Evolutionary conservation across 257 asterid genomes (phyloP), one percentile per base, ranked within the genome.

Genomic region (Phtheirospermum japonicum): DNA sequence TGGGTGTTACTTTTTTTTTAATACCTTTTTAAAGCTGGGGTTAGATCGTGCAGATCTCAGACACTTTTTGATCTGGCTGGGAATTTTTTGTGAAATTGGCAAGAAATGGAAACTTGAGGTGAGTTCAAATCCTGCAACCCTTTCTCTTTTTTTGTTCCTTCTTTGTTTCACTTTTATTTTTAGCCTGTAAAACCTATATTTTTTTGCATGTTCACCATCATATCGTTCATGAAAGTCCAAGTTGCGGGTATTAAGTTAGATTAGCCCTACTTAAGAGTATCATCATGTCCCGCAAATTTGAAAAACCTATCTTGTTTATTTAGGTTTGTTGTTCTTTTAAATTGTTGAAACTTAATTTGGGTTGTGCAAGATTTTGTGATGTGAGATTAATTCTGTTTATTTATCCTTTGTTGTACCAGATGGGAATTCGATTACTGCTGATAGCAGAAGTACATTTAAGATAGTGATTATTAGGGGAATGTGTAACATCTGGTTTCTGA

Each of bases 31-130:
- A 19, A 70, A n/a, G 50, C 80, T 79, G 80, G 76, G 81, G 66
- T 79, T 73, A 76, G 94, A 87, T 90, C 89, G 83, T 73, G 75
- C 88, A 79, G 96, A 90, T 90, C 95, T 82, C 28, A 23, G 28
- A 23, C 67, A 76, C 36, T 23, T 23, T 23, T 23, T 23, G 28
- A 23, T 23, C 28, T 23, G 28, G 28, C 28, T 23, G 28, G 28
- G 28, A 32, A 65, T 65, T 58, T 71, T 53, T 70, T 79, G 78
- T 50, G 66, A 37, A 7, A 58, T 71, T 67, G 59, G 61, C 59
- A 59, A 39, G 30, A 54, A 62, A 66, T 66, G 66, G 73, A 63
- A 48, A 59, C 55, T 57, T 56, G 52, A 73, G 88, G 85, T 80
- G 62, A 76, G 80, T 82, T 70, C 61, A 50, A 59, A 67, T 79